Conservation (phyloP, 1,284 basidiomycete genomes). For the Stygiomarasmius scandens region DNA sequence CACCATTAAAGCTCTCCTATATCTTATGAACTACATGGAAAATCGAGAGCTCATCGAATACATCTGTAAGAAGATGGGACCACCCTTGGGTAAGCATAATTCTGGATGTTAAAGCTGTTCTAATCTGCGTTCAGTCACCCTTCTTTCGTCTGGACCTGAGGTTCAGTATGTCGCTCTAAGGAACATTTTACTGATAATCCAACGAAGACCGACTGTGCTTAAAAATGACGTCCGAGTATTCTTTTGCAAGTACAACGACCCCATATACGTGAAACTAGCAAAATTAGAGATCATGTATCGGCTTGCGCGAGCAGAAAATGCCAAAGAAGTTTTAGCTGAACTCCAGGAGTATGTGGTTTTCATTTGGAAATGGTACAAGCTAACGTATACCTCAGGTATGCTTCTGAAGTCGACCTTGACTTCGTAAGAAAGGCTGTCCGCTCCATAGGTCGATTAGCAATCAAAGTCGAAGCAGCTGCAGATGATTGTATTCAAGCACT, state of each 20-base stretch:
- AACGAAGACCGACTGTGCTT: slow-evolving; percentile 88
- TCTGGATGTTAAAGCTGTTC: too few species aligned
- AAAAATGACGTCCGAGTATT: slow-evolving; percentile 98
- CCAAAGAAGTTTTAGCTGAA: slow-evolving; percentile 89
- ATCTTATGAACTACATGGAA: slow-evolving; percentile 99
- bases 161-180: slow-evolving; percentile 98
- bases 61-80: slow-evolving; percentile 96
- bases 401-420: slow-evolving; percentile 97
- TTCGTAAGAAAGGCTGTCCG: slow-evolving; percentile 97
- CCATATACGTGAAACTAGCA: slow-evolving; percentile 97
- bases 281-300: slow-evolving; percentile 99
- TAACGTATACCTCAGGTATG: slow-evolving; percentile 66
- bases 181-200: slow-evolving; percentile 96
- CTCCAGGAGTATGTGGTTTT: slow-evolving; percentile 78
- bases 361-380: neutral
- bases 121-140: slow-evolving; percentile 75
- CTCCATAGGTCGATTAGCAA: slow-evolving; percentile 94
- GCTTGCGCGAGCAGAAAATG: slow-evolving; percentile 89
- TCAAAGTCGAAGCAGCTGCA: slow-evolving; percentile 92
- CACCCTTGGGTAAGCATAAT: slow-evolving; percentile 75
- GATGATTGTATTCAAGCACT: slow-evolving; percentile 90
- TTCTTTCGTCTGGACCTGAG: slow-evolving; percentile 95
- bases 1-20: slow-evolving; percentile 93
- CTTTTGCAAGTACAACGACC: slow-evolving; percentile 99
- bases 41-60: slow-evolving; percentile 83